Percentiles rank a stretch among this genome's conserved stretches.
phyloP scores from a whole-genome alignment of 768 basidiomycete species.

The Termitomyces sp. region DNA sequence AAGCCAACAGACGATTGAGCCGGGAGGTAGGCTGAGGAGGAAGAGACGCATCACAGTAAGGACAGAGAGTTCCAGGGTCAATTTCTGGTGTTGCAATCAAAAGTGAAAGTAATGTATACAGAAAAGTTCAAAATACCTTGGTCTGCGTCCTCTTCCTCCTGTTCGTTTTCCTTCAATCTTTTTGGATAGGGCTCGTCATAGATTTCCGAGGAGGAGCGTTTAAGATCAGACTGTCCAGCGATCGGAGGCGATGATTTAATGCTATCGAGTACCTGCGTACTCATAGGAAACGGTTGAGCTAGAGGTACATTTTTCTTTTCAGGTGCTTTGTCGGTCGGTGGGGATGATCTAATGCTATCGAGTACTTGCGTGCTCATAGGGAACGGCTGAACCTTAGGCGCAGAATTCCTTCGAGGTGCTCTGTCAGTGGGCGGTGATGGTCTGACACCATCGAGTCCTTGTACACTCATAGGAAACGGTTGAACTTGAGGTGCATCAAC shows the following conservation, averaged over 20 bases:
- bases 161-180: conserved; percentile 26
- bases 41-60: conserved; percentile 74
- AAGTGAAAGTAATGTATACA: background rate
- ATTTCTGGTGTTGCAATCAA: conserved; percentile 29
- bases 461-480: conserved; percentile 51
- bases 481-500: conserved; percentile 10
- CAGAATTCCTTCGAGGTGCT: background rate
- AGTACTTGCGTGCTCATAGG: conserved; percentile 50
- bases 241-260: conserved; percentile 22
- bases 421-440: conserved; percentile 5
- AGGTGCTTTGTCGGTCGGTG: background rate
- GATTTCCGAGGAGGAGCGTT: conserved; percentile 29
- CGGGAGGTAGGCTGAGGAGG: conserved; percentile 60
- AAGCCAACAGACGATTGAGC: conserved; percentile 50
- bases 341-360: conserved; percentile 27
- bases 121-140: conserved; percentile 38
- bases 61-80: conserved; percentile 72
- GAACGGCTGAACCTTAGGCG: conserved; percentile 32
- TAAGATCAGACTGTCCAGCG: conserved; percentile 16
- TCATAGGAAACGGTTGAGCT: conserved; percentile 48
- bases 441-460: conserved; percentile 36
- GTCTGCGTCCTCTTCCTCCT: conserved; percentile 15
- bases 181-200: conserved; percentile 26
- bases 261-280: conserved; percentile 37
- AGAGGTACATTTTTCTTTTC: background rate